phyloP scores from a whole-genome alignment of 2,329 filamentous ascomycete genomes.

The Fusarium guadeloupense region DNA sequence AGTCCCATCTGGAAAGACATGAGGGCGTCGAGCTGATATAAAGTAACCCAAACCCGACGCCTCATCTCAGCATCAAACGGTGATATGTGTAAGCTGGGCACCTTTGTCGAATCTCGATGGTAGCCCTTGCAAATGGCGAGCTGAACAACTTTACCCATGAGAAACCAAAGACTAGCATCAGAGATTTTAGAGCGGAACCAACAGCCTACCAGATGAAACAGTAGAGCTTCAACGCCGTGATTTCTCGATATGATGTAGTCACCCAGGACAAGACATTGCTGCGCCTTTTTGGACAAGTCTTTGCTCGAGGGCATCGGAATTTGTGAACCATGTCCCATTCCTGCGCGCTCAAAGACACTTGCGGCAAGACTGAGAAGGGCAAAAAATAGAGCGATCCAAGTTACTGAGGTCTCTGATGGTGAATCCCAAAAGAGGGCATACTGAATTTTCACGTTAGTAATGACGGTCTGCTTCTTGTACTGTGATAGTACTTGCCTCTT shows the following conservation, averaged over 20 bases:
- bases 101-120: constrained; percentile 55
- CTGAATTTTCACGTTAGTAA: constrained; percentile 23
- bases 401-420: constrained; percentile 38
- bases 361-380: constrained; percentile 53
- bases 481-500: constrained; percentile 27
- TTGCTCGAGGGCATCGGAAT: constrained; percentile 25
- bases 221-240: constrained; percentile 55
- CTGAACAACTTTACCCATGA: constrained; percentile 54
- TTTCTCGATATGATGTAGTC: constrained; percentile 54
- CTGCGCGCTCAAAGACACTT: constrained; percentile 44
- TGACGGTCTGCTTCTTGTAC: neutral
- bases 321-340: constrained; percentile 24
- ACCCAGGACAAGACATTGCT: constrained; percentile 55
- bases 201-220: constrained; percentile 53
- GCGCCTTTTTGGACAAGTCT: constrained; percentile 43
- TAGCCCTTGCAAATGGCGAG: constrained; percentile 60
- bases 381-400: constrained; percentile 59
- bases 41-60: constrained; percentile 56
- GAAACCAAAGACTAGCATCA: constrained; percentile 55
- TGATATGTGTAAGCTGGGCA: constrained; percentile 46
- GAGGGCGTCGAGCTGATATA: constrained; percentile 55
- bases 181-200: constrained; percentile 41
- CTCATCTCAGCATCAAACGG: constrained; percentile 59
- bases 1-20: constrained; percentile 59
- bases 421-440: constrained; percentile 56